A percentile compares a stretch with the other conserved stretches of the same genome.
These are phyloP conservation scores for Solanum pinnatisectum DNA, from an alignment of 257 asterid genomes.

Conservation along the genomic window DNA sequence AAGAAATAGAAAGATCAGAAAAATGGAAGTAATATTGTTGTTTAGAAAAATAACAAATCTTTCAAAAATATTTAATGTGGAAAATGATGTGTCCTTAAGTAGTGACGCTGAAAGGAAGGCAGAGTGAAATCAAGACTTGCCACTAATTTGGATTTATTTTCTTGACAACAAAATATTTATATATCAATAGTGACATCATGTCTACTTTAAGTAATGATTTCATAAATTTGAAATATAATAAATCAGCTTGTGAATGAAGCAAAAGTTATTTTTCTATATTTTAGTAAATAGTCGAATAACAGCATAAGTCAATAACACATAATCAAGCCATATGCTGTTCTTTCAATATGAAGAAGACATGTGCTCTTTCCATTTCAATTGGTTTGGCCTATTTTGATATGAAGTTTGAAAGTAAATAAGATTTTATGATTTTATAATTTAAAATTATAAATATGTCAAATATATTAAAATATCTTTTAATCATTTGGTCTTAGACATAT, in stretches of 20 bases:
- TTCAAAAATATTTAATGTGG: neutral
- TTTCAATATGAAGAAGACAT: slow-evolving; percentile 8
- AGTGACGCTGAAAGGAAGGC: neutral
- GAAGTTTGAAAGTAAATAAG: no score
- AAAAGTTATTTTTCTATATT: neutral
- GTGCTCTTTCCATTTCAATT: neutral
- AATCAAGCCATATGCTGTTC: neutral
- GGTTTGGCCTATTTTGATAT: no score
- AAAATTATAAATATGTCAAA: no score
- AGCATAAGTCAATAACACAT: neutral
- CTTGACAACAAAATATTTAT: neutral
- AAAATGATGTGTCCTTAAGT: neutral
- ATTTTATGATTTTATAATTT: no score
- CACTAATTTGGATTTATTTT: neutral
- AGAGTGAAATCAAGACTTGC: neutral
- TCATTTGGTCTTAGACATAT: no score
- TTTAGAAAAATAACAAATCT: neutral
- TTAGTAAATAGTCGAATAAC: neutral
- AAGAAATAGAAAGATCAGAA: neutral
- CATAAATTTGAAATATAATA: neutral
- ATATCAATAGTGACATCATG: neutral
- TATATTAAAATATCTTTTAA: no score
- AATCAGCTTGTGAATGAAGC: neutral
- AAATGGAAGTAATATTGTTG: neutral
- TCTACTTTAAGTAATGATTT: neutral